Base-by-base conservation (phyloP, 208 protist genomes). In the Leishmania martiniquensis region DNA sequence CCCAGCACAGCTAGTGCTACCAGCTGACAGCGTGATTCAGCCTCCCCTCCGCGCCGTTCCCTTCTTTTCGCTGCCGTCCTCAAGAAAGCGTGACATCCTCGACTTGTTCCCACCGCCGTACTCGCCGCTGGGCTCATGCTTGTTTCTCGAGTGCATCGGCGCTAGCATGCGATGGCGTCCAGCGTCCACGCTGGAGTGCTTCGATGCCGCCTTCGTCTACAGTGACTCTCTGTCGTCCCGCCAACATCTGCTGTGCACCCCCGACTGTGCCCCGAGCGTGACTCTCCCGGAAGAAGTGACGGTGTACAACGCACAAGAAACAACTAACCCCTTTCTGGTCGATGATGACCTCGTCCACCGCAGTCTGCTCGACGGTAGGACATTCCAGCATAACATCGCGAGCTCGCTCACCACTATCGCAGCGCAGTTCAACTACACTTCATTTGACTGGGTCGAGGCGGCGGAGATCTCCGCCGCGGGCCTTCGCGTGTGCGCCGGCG, bases 301-400 rank as follows among this genome's bases (percentile, higher is more conserved):
- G 37, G 42, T 97, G 62, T 78, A 91, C 51, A 97, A 95, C 73
- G 86, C 86, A 9, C 93, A 97, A 74, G 86, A 97, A 62, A 94
- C 88, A n/a, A 89, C 70, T n/a, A 97, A 97, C 62, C 90, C 93
- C 2, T 97, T 93, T 75, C 66, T 86, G 10, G 47, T 95, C 44
- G 93, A 97, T 68, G 34, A 77, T 34, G 37, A 78, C 10, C 85
- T 97, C 37, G 51, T 55, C 20, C 93, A 97, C 78, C 80, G 57
- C 62, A 57, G 89, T 54, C 65, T 91, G n/a, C 29, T 86, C 39
- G 84, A 82, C 10, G 77, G 80, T 2, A 54, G 44, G 0, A 45
- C 85, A 1, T 76, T 95, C 4, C 69, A 84, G 7, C 68, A 78
- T 54, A 62, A 66, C 6, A 65, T 90, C 51, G 66, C 52, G 45